Evolutionary conservation across 2,329 filamentous ascomycete genomes (phyloP).

Genomic region (Epichloe coenophiala): DNA sequence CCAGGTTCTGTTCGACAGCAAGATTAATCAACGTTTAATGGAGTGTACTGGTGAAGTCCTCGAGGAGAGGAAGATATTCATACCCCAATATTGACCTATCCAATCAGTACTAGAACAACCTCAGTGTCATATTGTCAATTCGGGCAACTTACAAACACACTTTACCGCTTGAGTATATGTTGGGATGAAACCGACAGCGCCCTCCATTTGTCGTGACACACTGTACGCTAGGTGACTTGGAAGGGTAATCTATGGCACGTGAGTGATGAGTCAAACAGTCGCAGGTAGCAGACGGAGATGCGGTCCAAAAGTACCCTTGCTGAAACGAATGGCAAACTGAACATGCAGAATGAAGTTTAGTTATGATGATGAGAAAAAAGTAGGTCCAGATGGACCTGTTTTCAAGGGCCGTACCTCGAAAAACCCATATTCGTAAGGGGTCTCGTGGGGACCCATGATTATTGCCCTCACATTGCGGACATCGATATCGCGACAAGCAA

Average conservation of each 20-base stretch:
- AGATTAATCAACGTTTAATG: slow-evolving; percentile 1
- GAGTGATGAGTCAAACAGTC: neutral
- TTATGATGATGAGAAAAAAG: neutral
- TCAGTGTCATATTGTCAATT: neutral
- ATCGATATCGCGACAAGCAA: slow-evolving; percentile 76
- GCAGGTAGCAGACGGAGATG: neutral
- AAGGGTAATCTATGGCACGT: slow-evolving; percentile 58
- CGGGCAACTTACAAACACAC: slow-evolving; percentile 64
- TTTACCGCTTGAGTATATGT: slow-evolving; percentile 84
- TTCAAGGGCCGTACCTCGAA: slow-evolving; percentile 58
- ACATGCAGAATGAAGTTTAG: neutral
- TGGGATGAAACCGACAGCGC: slow-evolving; percentile 84
- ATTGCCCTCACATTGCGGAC: slow-evolving; percentile 78
- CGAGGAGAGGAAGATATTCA: slow-evolving; percentile 5
- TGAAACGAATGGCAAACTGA: slow-evolving; percentile 66
- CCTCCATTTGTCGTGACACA: slow-evolving; percentile 82
- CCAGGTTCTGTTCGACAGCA: slow-evolving; percentile 60
- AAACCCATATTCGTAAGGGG: slow-evolving; percentile 93
- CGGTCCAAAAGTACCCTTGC: slow-evolving; percentile 40
- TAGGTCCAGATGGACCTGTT: neutral
- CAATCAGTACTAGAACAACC: neutral
- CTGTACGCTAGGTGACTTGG: slow-evolving; percentile 46
- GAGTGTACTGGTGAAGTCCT: neutral
- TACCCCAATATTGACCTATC: slow-evolving; percentile 75
- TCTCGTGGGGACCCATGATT: slow-evolving; percentile 85